These are phyloP conservation scores for Fusarium ramigenum DNA, from an alignment of 2,329 filamentous ascomycete species.

Conservation along the genomic window DNA sequence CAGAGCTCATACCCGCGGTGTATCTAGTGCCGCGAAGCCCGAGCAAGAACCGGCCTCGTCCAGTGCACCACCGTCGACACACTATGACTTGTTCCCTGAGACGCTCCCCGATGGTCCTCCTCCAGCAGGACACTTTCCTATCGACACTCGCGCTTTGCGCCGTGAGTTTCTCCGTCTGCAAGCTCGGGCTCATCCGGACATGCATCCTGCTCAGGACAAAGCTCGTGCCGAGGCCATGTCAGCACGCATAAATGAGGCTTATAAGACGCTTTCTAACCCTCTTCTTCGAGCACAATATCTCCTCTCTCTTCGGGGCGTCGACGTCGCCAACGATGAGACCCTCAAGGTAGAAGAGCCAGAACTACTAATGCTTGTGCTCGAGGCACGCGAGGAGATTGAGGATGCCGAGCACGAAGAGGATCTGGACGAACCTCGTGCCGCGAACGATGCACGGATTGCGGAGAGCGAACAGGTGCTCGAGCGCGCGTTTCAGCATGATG, in stretches of 20 bases:
- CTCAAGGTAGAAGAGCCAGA: constrained; percentile 73
- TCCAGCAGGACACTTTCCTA: constrained; percentile 76
- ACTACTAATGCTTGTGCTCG: constrained; percentile 81
- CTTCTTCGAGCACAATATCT: constrained; percentile 89
- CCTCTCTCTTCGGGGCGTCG: constrained; percentile 76
- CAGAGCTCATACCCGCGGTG: constrained; percentile 14
- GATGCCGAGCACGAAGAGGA: constrained; percentile 74
- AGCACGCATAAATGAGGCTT: constrained; percentile 88
- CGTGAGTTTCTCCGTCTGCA: constrained; percentile 90
- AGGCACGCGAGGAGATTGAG: constrained; percentile 80
- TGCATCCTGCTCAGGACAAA: constrained; percentile 64
- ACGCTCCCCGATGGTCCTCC: constrained; percentile 83
- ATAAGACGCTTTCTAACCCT: constrained; percentile 82
- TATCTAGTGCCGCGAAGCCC: constrained; percentile 22
- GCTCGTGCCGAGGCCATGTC: constrained; percentile 78
- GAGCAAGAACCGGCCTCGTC: constrained; percentile 7
- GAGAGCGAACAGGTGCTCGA: constrained; percentile 71
- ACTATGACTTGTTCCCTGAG: constrained; percentile 89
- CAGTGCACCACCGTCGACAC: constrained; percentile 55
- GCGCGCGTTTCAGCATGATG: constrained; percentile 70
- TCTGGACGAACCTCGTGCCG: constrained; percentile 64
- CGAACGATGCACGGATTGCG: constrained; percentile 75
- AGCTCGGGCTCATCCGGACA: constrained; percentile 78
- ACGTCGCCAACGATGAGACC: constrained; percentile 82
- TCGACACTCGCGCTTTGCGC: constrained; percentile 76